A percentile compares a stretch with the other conserved stretches of the same genome.
Evolutionary conservation across 306 rosid species (phyloP).

Genomic region (Urtica urens): DNA sequence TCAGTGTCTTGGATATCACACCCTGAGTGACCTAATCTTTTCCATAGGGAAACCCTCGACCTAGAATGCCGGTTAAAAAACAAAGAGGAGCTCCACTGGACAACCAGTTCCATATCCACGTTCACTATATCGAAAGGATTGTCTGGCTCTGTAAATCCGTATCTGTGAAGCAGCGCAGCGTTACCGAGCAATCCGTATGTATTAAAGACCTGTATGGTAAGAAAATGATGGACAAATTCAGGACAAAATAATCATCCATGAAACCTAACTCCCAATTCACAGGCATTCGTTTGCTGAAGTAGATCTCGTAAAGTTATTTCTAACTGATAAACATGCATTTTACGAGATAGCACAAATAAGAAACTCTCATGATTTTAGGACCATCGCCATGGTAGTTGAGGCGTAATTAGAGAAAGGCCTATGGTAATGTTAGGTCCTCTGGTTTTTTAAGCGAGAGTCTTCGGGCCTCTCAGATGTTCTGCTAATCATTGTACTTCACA

Average conservation of each 20-base stretch:
- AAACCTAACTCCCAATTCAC: too few species aligned
- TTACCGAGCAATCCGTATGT: slow-evolving; percentile 78
- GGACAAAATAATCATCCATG: too few species aligned
- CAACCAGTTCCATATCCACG: slow-evolving; percentile 65
- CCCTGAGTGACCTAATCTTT: slow-evolving; percentile 45
- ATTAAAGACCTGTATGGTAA: slow-evolving; percentile 52
- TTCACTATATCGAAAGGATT: slow-evolving; percentile 68
- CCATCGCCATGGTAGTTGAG: too few species aligned
- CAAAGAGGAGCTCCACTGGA: slow-evolving; percentile 49
- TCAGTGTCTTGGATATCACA: slow-evolving; percentile 43
- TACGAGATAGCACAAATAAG: not conserved
- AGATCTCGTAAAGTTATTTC: too few species aligned
- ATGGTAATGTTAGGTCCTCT: too few species aligned
- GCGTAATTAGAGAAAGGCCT: too few species aligned
- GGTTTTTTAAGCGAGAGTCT: too few species aligned
- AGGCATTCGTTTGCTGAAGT: too few species aligned
- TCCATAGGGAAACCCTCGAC: slow-evolving; percentile 69
- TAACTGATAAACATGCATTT: too few species aligned
- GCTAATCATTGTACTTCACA: too few species aligned
- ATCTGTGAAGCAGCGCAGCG: slow-evolving; percentile 91
- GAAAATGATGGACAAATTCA: not conserved
- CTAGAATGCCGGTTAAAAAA: slow-evolving; percentile 54
- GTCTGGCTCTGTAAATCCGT: slow-evolving; percentile 78
- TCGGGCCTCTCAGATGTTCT: too few species aligned
- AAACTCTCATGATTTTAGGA: not conserved